phyloP scores from a whole-genome alignment of 768 basidiomycete genomes.

The Leccinum subgranulosum region DNA sequence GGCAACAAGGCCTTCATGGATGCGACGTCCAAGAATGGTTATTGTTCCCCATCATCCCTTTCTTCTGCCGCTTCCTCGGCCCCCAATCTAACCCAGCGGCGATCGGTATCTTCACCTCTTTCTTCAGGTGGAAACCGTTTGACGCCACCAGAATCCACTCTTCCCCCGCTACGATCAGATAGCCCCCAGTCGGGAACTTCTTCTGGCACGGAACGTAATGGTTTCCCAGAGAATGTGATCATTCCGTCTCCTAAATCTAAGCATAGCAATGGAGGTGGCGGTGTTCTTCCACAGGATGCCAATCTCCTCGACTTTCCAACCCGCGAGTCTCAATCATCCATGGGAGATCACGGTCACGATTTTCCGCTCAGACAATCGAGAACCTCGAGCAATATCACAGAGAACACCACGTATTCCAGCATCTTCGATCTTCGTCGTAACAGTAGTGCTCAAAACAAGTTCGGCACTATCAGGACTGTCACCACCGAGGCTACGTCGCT shows the following conservation, averaged over 20 bases:
- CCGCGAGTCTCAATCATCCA: constrained; percentile 36
- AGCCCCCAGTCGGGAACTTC: constrained; percentile 50
- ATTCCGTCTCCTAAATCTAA: constrained; percentile 40
- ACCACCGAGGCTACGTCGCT: constrained; percentile 78
- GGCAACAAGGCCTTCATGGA: constrained; percentile 27
- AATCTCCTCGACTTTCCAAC: constrained; percentile 30
- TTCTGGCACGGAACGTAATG: constrained; percentile 30
- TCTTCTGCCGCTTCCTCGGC: constrained; percentile 57
- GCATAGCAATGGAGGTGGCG: constrained; percentile 8
- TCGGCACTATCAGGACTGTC: constrained; percentile 77
- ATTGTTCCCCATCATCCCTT: constrained; percentile 26
- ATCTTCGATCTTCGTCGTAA: constrained; percentile 51
- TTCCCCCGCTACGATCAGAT: constrained; percentile 53
- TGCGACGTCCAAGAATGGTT: constrained; percentile 34
- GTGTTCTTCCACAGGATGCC: constrained; percentile 12
- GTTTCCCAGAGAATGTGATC: constrained; percentile 30
- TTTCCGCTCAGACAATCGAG: constrained; percentile 56
- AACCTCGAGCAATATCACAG: constrained; percentile 59
- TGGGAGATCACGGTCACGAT: constrained; percentile 32
- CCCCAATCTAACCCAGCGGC: constrained; percentile 48
- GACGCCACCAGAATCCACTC: constrained; percentile 45
- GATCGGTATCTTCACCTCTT: constrained; percentile 38
- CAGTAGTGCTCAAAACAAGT: constrained; percentile 52
- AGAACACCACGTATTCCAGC: constrained; percentile 56
- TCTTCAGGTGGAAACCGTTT: constrained; percentile 41